Evolutionary conservation across 192 early-diverging fungal species (phyloP), one percentile per base, ranked within the genome.

Genomic region (Podila verticillata): DNA sequence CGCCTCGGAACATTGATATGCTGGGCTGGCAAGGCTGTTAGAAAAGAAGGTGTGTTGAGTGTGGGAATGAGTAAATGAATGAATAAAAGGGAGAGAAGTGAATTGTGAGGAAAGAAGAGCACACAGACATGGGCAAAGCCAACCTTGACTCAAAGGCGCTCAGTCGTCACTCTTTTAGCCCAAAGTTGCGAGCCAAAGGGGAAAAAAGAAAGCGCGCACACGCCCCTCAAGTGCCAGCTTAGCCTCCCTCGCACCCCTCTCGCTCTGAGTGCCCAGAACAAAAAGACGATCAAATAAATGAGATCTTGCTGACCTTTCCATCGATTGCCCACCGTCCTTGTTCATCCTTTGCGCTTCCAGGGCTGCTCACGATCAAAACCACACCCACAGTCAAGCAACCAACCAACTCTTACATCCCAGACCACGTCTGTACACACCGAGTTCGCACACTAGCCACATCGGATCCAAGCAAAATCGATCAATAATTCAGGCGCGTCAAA

Each of bases 1-100:
- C 61, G 57, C 77, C 70, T 15, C 77, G 77, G 48, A 64, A 72
- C 77, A 79, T 79, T 30, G 54, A 36, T 0, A 48, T 35, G 28
- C 3, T 17, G 1, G 63, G 28, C 4, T 8, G 24, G 24, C 2
- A 31, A 65, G 49, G 12, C 31, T 48, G 51, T 19, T 5, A 8
- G 51, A 57, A 6, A 49, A 51, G 4, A 1, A 39, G 28, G 48
- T 48, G 34, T 3, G 30, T 28, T 30, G 29, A 20, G 12, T 54
- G 47, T 29, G 64, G 24, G 64, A 48, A 48, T 54, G 13, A 31
- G 20, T 12, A 30, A 20, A 26, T 34, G 29, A 59, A 26, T 30
- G 24, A 26, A 17, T 39, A 12, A 36, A 34, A 31, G 22, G 54
- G 49, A 51, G 22, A 51, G 20, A 51, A 19, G 22, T 10, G 48